phyloP scores from a whole-genome alignment of 495 filamentous ascomycete species.

The Hypoxylon intermedium region DNA sequence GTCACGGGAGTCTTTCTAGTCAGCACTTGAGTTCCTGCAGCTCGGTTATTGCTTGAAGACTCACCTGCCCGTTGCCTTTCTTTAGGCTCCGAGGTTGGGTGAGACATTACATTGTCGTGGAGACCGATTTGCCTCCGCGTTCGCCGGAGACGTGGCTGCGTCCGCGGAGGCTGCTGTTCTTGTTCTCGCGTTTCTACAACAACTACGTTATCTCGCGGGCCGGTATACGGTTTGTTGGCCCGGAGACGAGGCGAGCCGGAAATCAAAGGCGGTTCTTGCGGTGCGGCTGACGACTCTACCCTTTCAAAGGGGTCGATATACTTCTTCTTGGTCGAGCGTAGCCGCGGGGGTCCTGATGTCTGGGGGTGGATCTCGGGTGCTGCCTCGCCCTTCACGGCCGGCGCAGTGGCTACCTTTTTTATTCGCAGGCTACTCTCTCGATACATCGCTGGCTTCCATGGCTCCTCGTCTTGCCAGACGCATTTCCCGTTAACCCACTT shows the following conservation, averaged over 20 bases:
- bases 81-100: background rate
- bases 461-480: slow-evolving; percentile 20
- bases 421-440: background rate
- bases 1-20: background rate
- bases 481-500: slow-evolving; percentile 28
- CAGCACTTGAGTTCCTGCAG: background rate
- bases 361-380: background rate
- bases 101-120: background rate
- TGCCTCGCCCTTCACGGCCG: background rate
- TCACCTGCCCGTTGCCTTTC: background rate
- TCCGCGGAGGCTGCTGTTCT: background rate
- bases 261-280: background rate
- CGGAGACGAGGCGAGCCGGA: slow-evolving; percentile 1
- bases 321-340: slow-evolving; percentile 24
- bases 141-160: slow-evolving; percentile 15
- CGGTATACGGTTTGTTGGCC: slow-evolving; percentile 25
- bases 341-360: slow-evolving; percentile 7
- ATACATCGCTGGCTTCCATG: background rate
- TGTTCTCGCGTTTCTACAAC: background rate
- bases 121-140: slow-evolving; percentile 1
- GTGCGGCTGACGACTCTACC: background rate
- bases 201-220: slow-evolving; percentile 16
- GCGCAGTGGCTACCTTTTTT: background rate
- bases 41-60: background rate
- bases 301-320: slow-evolving; percentile 15